Evolutionary conservation across 164 flowering plant genomes (phyloP), one percentile per base, ranked within the genome.

Genomic region (Santalum album): DNA sequence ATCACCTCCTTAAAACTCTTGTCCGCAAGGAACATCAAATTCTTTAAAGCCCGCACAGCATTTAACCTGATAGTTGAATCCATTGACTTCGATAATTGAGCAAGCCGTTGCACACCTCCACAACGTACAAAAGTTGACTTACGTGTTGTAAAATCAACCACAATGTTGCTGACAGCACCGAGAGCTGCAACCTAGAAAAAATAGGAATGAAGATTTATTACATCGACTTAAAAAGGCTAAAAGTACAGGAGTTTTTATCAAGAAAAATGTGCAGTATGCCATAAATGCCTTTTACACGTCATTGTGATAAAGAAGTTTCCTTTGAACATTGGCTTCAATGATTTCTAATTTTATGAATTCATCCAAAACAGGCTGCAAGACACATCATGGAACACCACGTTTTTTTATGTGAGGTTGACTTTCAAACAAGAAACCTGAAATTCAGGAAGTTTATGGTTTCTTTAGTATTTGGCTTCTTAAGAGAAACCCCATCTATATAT

Each of bases 1-100:
- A 85, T 62, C 51, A 47, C 68, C 63, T 87, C 82, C 68, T 87
- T 94, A 49, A 67, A 66, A 45, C 21, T 70, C n/a, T 59, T 65
- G 64, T 84, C 86, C 17, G 88, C 83, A 53, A 72, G 82, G 66
- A 94, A 94, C 51, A 78, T 58, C 68, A 87, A 65, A 71, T 94
- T 94, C 75, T 77, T 82, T 68, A 94, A 78, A 62, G 96, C 96
- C 86, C 79, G 76, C 18, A 84, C 67, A 35, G 97, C 80, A 62
- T 80, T 81, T 56, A 69, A 57, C 69, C 96, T 82, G 27, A 87
- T 62, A 21, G 64, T 44, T 34, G 88, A 46, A 67, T 87, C 96
- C 95, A 94, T 87, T 22, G 99, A 87, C 61, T 76, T 77, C 45
- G 99, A 75, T 52, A 83, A 73, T 61, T 73, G 80, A 63, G 82